Evolutionary conservation across 768 basidiomycete species (phyloP), one percentile per base, ranked within the genome.

Genomic region (Astraeus odoratus): DNA sequence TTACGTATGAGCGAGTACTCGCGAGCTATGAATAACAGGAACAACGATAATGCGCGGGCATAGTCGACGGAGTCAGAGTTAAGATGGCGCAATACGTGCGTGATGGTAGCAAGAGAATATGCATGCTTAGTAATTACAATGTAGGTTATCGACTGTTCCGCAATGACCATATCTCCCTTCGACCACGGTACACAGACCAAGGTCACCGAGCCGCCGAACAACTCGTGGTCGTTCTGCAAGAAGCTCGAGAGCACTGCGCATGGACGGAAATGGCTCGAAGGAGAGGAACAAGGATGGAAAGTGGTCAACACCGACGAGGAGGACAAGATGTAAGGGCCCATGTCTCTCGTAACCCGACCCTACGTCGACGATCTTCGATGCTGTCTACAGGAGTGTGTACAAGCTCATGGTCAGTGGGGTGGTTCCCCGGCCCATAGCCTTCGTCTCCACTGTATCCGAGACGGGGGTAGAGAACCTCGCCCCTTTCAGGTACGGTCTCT

Each of bases 351-450:
- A 7, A 18, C 1, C 13, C 10, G 29, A 35, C 39, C 5, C 24
- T 16, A 1, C 29, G n/a, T 10, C 29, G 24, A 6, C 10, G 23
- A 25, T 33, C 16, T 16, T 16, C 33, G 10, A 19, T 26, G 12
- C 4, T 2, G 12, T 35, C 16, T 19, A 23, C 24, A 67, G 62
- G 10, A 26, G 47, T 27, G 41, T 68, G 13, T 67, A 72, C 53
- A 54, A 44, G 30, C 48, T 69, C 19, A 49, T 71, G 59, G 63
- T 65, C 20, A 63, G 65, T 39, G 69, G 69, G 8, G 55, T 73
- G 37, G 57, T 64, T 1, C 73, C 74, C 0, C 57, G 73, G n/a
- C 74, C 73, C 7, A 67, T 75, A 25, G 72, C 68, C 2, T 71
- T 74, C 44, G 62, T 72, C 8, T 70, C 71, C 16, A 64, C 66